Evolutionary conservation across 1,139 yeast species (phyloP), one percentile per base, ranked within the genome.

Genomic region (Lizanozyma gosingica): DNA sequence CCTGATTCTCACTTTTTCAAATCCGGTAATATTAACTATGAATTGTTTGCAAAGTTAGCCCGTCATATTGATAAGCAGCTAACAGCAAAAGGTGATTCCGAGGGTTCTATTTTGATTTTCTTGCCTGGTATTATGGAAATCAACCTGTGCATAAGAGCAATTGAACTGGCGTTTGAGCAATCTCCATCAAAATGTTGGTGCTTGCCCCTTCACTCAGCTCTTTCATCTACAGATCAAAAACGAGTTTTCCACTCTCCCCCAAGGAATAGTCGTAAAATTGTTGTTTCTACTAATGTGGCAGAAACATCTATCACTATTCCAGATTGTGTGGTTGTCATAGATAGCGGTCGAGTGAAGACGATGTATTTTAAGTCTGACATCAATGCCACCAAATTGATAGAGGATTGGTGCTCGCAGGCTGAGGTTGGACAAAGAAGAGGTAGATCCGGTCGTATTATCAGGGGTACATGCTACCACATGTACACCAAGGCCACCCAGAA

Each of bases 361-460:
- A 76, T 86, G 53, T 73, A 75, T 35, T 92, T 79, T 54, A 92
- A 86, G 52, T 53, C 86, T 0, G 67, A 63, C 34, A 67, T 79
- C 14, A 83, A 84, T 49, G 73, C 88, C 3, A 81, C 94, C 0
- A 76, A 76, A 45, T 68, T 92, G 36, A 69, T 80, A 3, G 97
- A 90, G 54, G 70, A 74, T 3, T 90, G 95, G 88, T 87, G 90
- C 33, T 90, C 97, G 0, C 76, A 75, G 47, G 97, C 97, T 0
- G 96, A 94, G 54, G 81, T 83, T n/a, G 76, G 79, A 35, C 98
- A 92, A 60, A 75, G 98, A 62, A 71, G 96, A 56, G 98, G 98
- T 56, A 85, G 98, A 68, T 94, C 97, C n/a, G 98, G 98, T 47
- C 92, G 98, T 74, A 88, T 90, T 14, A 75, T 81, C 18, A 71